Conservation (phyloP, 2,329 filamentous ascomycete genomes). For the Fusarium sp. region DNA sequence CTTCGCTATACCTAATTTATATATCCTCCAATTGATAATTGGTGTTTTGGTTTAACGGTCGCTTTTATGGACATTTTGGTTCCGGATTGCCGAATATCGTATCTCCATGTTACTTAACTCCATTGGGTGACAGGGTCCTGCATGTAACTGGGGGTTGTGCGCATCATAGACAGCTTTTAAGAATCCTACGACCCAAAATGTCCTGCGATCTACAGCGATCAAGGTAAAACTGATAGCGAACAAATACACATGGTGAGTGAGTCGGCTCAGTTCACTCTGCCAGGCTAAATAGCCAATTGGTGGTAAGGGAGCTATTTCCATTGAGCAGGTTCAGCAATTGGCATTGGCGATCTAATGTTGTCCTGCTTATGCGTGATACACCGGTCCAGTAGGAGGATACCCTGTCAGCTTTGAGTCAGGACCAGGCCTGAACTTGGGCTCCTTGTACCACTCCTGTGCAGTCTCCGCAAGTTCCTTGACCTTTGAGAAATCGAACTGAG, state of each 20-base stretch:
- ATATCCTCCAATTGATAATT: not conserved
- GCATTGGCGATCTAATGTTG: fast-evolving
- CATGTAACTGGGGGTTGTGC: slow-evolving; percentile 6
- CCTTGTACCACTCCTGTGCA: slow-evolving; percentile 14
- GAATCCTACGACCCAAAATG: not conserved
- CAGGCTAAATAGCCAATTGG: not conserved
- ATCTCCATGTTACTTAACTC: slow-evolving; percentile 24
- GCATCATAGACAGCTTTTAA: slow-evolving; percentile 10
- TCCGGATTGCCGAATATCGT: too few relatives aligned
- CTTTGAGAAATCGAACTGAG: not conserved
- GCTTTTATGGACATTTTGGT: not conserved
- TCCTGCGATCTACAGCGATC: not conserved
- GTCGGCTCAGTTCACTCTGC: too few relatives aligned
- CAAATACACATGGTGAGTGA: not conserved
- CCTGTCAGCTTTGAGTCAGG: not conserved
- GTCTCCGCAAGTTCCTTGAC: slow-evolving; percentile 15
- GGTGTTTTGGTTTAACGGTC: not conserved
- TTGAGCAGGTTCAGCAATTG: not conserved
- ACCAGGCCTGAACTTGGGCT: slow-evolving; percentile 6
- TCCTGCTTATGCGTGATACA: not conserved
- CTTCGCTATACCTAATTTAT: not conserved
- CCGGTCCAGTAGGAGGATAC: not conserved
- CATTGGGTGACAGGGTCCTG: not conserved
- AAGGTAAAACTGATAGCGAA: not conserved
- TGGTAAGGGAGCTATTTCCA: not conserved